Evolutionary conservation across 2,329 filamentous ascomycete genomes (phyloP).

Genomic region (Paraconiothyrium sp.): DNA sequence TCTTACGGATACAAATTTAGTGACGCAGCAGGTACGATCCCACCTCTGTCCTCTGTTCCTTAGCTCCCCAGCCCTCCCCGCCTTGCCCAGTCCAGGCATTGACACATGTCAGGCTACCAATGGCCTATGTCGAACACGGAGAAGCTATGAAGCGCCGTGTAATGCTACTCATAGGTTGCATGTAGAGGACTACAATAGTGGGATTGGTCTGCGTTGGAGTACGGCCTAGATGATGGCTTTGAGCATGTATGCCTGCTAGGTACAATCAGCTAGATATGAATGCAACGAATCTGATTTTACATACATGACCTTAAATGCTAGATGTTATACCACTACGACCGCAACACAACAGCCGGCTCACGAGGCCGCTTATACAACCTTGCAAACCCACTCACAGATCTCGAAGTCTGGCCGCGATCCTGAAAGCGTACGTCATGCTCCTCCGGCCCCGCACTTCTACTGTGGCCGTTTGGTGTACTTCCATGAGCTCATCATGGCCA

Average conservation of each 20-base stretch:
- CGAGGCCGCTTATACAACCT: too few relatives aligned
- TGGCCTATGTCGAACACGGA: conserved; percentile 50
- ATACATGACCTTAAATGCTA: background rate
- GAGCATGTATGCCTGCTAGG: background rate
- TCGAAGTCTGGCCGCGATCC: too few relatives aligned
- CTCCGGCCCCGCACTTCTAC: background rate
- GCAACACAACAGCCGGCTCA: too few relatives aligned
- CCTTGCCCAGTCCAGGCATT: conserved; percentile 21
- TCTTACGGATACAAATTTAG: conserved; percentile 99
- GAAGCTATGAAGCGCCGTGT: conserved; percentile 40
- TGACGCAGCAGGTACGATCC: conserved; percentile 77
- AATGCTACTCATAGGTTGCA: conserved; percentile 26
- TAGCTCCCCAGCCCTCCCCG: background rate
- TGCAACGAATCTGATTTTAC: conserved; percentile 16
- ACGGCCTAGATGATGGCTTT: conserved; percentile 1
- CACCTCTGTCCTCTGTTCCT: conserved; percentile 19
- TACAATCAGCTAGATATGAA: conserved; percentile 18
- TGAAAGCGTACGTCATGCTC: too few relatives aligned
- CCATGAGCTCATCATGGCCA: background rate
- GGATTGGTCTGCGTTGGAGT: conserved; percentile 13
- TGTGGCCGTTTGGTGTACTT: background rate
- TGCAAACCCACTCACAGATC: too few relatives aligned
- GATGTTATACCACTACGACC: background rate
- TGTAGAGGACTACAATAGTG: conserved; percentile 18
- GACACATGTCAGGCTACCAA: conserved; percentile 47